Evolutionary conservation across 352 stramenopile species (phyloP).

Genomic region (Phytophthora hybrid): DNA sequence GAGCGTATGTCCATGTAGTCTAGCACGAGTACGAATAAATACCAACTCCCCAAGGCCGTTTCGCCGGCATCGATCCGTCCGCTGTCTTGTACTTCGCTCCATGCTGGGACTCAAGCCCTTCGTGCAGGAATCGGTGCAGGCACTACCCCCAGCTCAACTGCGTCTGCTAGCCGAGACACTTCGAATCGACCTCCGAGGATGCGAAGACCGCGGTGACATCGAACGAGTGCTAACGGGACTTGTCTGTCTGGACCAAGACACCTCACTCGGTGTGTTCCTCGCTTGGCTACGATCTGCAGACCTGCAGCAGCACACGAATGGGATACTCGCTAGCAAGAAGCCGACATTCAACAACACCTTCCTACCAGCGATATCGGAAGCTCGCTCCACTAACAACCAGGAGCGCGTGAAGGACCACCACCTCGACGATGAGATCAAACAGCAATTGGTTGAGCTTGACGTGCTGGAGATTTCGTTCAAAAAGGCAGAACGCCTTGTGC

Average conservation of each 20-base stretch:
- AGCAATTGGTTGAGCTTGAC: conserved; percentile 50
- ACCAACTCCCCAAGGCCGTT: conserved; percentile 17
- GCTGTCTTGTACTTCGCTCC: conserved; percentile 1
- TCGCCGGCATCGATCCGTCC: conserved; percentile 8
- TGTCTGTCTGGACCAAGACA: conserved; percentile 79
- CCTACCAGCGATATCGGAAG: conserved; percentile 51
- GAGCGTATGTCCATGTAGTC: conserved; percentile 1
- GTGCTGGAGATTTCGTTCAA: conserved; percentile 71
- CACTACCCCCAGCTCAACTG: conserved; percentile 55
- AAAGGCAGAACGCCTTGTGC: conserved; percentile 57
- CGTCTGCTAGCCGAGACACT: conserved; percentile 65
- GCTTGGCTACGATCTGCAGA: conserved; percentile 59
- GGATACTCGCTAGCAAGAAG: conserved; percentile 40
- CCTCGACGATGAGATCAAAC: conserved; percentile 61
- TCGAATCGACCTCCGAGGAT: conserved; percentile 66
- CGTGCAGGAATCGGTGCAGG: conserved; percentile 67
- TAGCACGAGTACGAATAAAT: conserved; percentile 21
- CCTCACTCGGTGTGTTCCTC: conserved; percentile 75
- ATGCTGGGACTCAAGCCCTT: conserved; percentile 73
- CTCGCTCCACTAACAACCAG: conserved; percentile 9
- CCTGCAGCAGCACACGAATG: conserved; percentile 34
- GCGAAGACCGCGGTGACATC: conserved; percentile 65
- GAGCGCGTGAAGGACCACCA: conserved; percentile 60
- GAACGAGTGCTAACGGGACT: conserved; percentile 69
- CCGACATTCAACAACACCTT: conserved; percentile 71